phyloP scores from a whole-genome alignment of 495 filamentous ascomycete species.

The Cladorrhinum samala region DNA sequence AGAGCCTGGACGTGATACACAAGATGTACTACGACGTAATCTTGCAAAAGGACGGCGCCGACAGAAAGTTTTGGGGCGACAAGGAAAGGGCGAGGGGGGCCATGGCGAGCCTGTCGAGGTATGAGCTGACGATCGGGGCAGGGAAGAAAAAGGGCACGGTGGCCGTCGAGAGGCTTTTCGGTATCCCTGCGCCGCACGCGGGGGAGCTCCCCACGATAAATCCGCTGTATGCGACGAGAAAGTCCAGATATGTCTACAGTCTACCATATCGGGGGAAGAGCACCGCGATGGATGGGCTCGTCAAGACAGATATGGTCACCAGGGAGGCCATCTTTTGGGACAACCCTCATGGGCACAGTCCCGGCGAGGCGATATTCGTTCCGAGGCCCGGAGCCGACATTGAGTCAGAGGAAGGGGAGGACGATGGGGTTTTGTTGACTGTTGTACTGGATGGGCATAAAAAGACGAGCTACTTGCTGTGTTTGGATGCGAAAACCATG shows the following conservation, averaged over 20 bases:
- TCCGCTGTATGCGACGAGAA: constrained; percentile 44
- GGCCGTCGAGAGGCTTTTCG: neutral
- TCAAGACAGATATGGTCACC: constrained; percentile 60
- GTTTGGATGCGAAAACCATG: constrained; percentile 60
- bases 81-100: constrained; percentile 29
- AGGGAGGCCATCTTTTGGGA: constrained; percentile 48
- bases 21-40: constrained; percentile 57
- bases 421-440: constrained; percentile 67
- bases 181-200: constrained; percentile 30
- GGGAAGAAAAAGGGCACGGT: neutral
- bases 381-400: constrained; percentile 33
- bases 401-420: constrained; percentile 41
- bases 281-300: constrained; percentile 58
- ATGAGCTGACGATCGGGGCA: constrained; percentile 16
- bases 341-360: constrained; percentile 53
- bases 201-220: constrained; percentile 68
- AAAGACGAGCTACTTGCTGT: constrained; percentile 63
- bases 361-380: constrained; percentile 71
- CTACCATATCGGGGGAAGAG: constrained; percentile 50
- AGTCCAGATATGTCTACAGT: constrained; percentile 61
- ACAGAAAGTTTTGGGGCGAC: constrained; percentile 23
- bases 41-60: constrained; percentile 29
- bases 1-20: constrained; percentile 49
- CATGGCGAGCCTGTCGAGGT: constrained; percentile 38
- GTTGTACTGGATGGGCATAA: constrained; percentile 61